phyloP scores from a whole-genome alignment of 352 stramenopile species.

The Globisporangium paroecandrum region DNA sequence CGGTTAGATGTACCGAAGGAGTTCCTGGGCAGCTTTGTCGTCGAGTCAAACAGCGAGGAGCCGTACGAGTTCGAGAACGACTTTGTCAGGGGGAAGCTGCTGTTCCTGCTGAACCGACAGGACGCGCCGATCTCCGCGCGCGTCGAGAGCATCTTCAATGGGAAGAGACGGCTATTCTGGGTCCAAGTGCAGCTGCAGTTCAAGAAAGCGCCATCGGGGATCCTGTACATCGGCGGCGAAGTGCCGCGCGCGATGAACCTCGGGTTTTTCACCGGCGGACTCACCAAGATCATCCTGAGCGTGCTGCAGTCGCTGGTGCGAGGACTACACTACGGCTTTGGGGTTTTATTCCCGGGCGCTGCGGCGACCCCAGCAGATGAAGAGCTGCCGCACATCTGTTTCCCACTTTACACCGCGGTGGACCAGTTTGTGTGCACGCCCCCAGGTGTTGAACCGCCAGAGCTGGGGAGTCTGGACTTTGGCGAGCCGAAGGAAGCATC shows the following conservation, averaged over 20 bases:
- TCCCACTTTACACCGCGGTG: constrained; percentile 58
- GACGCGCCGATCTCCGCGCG: constrained; percentile 16
- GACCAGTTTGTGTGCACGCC: constrained; percentile 63
- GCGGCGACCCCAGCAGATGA: constrained; percentile 29
- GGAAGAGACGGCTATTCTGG: constrained; percentile 57
- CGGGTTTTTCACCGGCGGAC: constrained; percentile 48
- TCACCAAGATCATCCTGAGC: constrained; percentile 51
- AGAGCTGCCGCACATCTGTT: constrained; percentile 64
- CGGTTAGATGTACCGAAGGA: neutral
- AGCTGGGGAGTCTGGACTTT: constrained; percentile 47
- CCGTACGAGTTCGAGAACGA: constrained; percentile 80
- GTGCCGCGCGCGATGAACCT: constrained; percentile 49
- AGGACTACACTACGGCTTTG: constrained; percentile 58
- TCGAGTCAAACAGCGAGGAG: constrained; percentile 29
- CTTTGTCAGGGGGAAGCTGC: constrained; percentile 61
- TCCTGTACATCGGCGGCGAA: constrained; percentile 66
- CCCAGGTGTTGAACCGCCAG: constrained; percentile 26
- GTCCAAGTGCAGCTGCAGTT: constrained; percentile 67
- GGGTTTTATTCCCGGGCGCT: constrained; percentile 23
- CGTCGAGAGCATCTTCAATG: constrained; percentile 29
- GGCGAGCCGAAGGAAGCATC: constrained; percentile 41
- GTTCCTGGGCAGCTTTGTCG: constrained; percentile 13
- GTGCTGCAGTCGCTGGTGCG: constrained; percentile 52
- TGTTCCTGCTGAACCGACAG: constrained; percentile 57
- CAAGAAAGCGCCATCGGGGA: constrained; percentile 47